phyloP scores from a whole-genome alignment of 2,329 filamentous ascomycete species.

The Cyclaneusma minus region DNA sequence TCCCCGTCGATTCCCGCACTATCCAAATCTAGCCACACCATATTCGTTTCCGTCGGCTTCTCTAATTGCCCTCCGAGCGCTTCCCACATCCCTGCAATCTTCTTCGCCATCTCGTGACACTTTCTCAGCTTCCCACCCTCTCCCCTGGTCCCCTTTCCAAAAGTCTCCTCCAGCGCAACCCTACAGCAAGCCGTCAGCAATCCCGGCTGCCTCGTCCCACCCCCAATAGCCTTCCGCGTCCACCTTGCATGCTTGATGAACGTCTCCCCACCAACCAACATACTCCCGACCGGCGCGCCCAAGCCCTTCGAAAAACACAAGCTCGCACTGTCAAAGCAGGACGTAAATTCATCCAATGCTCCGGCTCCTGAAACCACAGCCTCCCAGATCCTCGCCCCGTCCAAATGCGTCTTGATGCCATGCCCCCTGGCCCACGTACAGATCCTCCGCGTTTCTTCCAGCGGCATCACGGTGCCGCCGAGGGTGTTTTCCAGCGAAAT shows the following conservation, averaged over 20 bases:
- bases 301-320: constrained; percentile 74
- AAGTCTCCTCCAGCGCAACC: constrained; percentile 67
- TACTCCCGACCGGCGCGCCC: constrained; percentile 65
- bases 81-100: constrained; percentile 45
- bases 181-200: constrained; percentile 61
- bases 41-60: constrained; percentile 54
- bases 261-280: constrained; percentile 45
- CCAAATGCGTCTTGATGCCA: constrained; percentile 56
- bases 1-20: constrained; percentile 33
- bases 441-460: constrained; percentile 55
- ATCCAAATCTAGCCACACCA: constrained; percentile 57
- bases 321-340: constrained; percentile 62
- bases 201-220: constrained; percentile 62
- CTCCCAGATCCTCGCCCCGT: constrained; percentile 73
- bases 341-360: no score
- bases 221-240: constrained; percentile 68
- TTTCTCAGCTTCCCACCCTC: constrained; percentile 44
- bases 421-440: constrained; percentile 49
- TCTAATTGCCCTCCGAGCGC: constrained; percentile 42
- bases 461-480: constrained; percentile 62
- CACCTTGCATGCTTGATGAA: constrained; percentile 55
- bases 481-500: constrained; percentile 81
- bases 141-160: constrained; percentile 39
- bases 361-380: constrained; percentile 58
- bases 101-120: constrained; percentile 46